phyloP scores from a whole-genome alignment of 805 yeast genomes.

The Saccharomycopsis guyanensis region DNA sequence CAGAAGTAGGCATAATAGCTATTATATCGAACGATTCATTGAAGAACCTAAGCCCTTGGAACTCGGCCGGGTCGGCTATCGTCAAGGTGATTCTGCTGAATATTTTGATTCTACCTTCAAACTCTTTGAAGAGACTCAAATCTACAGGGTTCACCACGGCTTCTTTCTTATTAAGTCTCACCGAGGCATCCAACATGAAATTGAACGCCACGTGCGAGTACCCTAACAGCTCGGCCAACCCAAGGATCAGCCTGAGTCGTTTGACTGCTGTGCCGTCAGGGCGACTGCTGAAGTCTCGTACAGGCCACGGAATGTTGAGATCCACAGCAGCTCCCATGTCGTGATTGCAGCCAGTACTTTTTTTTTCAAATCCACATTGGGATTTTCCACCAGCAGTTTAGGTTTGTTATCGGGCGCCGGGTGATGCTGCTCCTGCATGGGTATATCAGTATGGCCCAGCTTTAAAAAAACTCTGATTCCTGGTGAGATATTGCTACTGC shows the following conservation, averaged over 20 bases:
- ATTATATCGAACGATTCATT: conserved; percentile 61
- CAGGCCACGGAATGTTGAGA: conserved; percentile 71
- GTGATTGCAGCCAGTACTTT: too few relatives aligned
- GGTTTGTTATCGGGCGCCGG: neutral
- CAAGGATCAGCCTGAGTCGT: conserved; percentile 41
- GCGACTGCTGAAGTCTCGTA: conserved; percentile 35
- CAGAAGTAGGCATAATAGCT: conserved; percentile 74
- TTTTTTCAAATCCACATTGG: too few relatives aligned
- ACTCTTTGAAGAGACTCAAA: conserved; percentile 26
- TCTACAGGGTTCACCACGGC: conserved; percentile 37
- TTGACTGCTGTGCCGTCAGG: conserved; percentile 37
- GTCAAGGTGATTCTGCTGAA: conserved; percentile 70
- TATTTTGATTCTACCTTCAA: conserved; percentile 35
- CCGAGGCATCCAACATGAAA: conserved; percentile 43
- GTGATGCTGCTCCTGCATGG: neutral
- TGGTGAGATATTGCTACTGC: too few relatives aligned
- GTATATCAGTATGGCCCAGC: neutral
- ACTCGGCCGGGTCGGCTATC: conserved; percentile 70
- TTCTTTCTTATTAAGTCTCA: conserved; percentile 41
- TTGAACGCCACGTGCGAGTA: conserved; percentile 76
- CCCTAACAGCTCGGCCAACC: conserved; percentile 52
- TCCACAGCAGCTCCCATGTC: conserved; percentile 36
- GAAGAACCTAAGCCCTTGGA: conserved; percentile 45
- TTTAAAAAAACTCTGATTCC: neutral
- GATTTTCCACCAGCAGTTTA: too few relatives aligned